Conservation (phyloP, 306 rosid genomes). For the Heteromeles arbutifolia region DNA sequence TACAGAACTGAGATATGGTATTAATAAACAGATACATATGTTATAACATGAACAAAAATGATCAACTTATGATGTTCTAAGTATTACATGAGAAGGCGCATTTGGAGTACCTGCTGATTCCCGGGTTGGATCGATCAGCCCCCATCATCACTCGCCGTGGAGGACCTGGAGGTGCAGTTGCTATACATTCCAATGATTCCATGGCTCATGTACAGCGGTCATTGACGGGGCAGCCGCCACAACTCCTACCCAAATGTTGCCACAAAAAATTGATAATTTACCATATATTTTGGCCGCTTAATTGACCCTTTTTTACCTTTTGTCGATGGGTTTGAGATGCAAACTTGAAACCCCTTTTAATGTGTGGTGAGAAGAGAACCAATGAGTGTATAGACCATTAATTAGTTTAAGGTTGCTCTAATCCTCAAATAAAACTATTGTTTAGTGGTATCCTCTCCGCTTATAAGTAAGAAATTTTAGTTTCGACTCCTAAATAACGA, state of each 20-base stretch:
- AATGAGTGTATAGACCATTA: too few species aligned
- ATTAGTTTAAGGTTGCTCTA: too few species aligned
- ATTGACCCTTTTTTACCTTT: neutral
- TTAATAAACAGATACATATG: too few species aligned
- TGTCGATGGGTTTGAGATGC: neutral
- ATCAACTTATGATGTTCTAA: slow-evolving; percentile 60
- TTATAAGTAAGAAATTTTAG: too few species aligned
- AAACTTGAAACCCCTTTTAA: too few species aligned
- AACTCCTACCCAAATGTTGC: slow-evolving; percentile 1
- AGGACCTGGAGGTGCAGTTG: neutral
- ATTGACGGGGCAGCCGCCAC: neutral
- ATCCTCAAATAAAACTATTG: too few species aligned
- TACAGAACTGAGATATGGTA: too few species aligned
- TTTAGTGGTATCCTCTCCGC: neutral
- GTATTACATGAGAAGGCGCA: slow-evolving; percentile 41
- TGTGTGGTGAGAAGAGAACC: neutral
- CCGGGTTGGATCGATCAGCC: slow-evolving; percentile 45
- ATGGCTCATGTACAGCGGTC: slow-evolving; percentile 9
- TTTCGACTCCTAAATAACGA: rapidly evolving
- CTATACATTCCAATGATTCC: neutral
- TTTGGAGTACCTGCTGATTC: slow-evolving; percentile 56
- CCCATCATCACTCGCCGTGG: slow-evolving; percentile 45
- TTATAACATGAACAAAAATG: slow-evolving; percentile 24
- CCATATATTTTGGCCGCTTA: neutral
- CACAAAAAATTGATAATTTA: neutral